Base-by-base conservation (phyloP, 2,329 filamentous ascomycete species). In the Aureobasidium sp. region DNA sequence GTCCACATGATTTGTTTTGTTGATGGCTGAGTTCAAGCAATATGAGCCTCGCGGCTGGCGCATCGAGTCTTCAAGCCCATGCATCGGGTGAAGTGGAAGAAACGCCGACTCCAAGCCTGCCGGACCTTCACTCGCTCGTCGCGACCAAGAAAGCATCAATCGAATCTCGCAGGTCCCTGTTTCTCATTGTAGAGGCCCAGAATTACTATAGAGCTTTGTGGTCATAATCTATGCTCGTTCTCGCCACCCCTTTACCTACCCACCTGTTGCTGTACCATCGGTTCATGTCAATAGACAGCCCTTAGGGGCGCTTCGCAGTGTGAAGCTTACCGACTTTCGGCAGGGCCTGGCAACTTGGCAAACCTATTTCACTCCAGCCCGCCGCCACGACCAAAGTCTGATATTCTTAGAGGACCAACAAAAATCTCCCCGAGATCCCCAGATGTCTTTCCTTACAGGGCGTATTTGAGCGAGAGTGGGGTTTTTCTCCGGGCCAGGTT, bases 361-460 rank as follows among this genome's bases (percentile, higher is more conserved):
- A 51, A n/a, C n/a, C 9, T 51, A 37, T 36, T 51, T 17, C 27
- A 15, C 37, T 31, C 52, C 52, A 56, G 39, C 11, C 48, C 31
- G 27, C 36, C 22, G 27, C 52, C 52, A 56, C 39, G 4, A 41
- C 14, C 22, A 53, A 41, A 53, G 17, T 41, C n/a, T 22, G 47
- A 20, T 52, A 37, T 34, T 15, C 29, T 9, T 49, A 17, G 6
- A 17, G 27, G 25, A 7, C 31, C 31, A 34, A 9, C 17, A 29
- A 41, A 53, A 41, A 15, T n/a, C n/a, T 17, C 49, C 22, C 36
- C 51, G 36, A 41, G 14, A n/a, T 44, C 39, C 52, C 52, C 37
- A 20, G 52, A 56, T 44, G 37, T 56, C 52, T 44, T 56, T 56
- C 52, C 52, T 17, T 56, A 56, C 39, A 22, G 27, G 52, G 52